Percentiles rank a stretch among this genome's conserved stretches.
phyloP scores from a whole-genome alignment of 1,284 basidiomycete species.

The Ustilago lituana region DNA sequence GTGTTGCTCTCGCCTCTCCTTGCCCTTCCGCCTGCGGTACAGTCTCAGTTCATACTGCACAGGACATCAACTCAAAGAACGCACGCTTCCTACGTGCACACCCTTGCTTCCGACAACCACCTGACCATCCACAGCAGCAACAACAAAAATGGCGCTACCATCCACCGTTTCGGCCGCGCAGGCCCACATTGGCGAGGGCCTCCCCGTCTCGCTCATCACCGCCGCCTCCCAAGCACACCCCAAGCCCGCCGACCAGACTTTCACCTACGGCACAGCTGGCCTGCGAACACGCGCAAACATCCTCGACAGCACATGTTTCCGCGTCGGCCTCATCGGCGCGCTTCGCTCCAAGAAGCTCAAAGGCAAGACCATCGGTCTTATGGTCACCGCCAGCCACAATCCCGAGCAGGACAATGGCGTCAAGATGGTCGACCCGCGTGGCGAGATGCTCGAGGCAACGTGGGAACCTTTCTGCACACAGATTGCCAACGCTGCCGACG shows the following conservation, averaged over 20 bases:
- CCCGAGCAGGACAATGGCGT: conserved; percentile 97
- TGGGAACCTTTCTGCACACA: conserved; percentile 92
- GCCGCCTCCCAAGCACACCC: conserved; percentile 66
- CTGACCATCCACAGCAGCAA: background rate
- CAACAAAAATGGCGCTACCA: conserved; percentile 42
- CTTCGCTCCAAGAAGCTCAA: conserved; percentile 88
- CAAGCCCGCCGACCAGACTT: conserved; percentile 70
- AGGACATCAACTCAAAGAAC: no score
- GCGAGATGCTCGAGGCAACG: conserved; percentile 97
- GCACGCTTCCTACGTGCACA: no score
- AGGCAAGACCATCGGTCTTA: conserved; percentile 92
- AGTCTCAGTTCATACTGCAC: no score
- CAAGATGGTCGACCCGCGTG: conserved; percentile 94
- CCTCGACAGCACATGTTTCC: conserved; percentile 92
- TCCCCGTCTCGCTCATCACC: conserved; percentile 50
- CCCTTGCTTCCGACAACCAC: background rate
- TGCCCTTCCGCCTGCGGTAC: no score
- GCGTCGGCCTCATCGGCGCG: conserved; percentile 88
- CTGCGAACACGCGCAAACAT: conserved; percentile 86
- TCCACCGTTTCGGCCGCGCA: conserved; percentile 46
- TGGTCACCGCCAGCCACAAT: conserved; percentile 99
- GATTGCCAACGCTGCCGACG: conserved; percentile 84
- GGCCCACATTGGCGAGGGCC: conserved; percentile 43
- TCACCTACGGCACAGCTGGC: conserved; percentile 92
- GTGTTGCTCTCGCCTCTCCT: no score